Evolutionary conservation across 179 eudicot genomes (phyloP).

Genomic region (Carnegiea gigantea): DNA sequence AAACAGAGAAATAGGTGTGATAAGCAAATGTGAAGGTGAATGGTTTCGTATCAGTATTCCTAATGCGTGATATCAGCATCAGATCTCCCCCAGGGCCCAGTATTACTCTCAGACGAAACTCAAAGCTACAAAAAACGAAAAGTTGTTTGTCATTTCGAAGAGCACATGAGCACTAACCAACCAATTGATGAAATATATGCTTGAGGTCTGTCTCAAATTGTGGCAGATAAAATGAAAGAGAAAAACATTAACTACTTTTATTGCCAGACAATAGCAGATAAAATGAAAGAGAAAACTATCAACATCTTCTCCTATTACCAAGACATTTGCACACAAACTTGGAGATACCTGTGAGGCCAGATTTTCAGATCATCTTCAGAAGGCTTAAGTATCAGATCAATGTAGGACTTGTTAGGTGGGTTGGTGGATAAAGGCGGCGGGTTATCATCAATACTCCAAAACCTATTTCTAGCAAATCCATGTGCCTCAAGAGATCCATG

Average conservation of each 20-base stretch:
- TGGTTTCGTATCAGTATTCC: conserved; percentile 85
- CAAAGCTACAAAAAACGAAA: conserved; percentile 53
- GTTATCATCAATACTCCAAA: conserved; percentile 66
- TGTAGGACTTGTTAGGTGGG: conserved; percentile 50
- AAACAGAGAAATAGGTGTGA: conserved; percentile 93
- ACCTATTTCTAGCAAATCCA: conserved; percentile 95
- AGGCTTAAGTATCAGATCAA: conserved; percentile 84
- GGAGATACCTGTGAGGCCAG: conserved; percentile 81
- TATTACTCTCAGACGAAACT: conserved; percentile 79
- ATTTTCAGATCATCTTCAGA: conserved; percentile 84
- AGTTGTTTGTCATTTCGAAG: conserved; percentile 15
- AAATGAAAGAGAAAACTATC: neutral
- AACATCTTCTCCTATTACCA: neutral
- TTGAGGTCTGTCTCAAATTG: no score
- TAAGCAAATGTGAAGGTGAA: conserved; percentile 91
- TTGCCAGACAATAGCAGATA: no score
- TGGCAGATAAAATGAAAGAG: no score
- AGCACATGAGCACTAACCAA: neutral
- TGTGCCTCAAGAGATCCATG: conserved; percentile 78
- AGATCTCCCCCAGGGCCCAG: conserved; percentile 91
- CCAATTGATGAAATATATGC: no score
- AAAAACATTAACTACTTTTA: no score
- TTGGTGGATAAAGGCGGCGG: conserved; percentile 69
- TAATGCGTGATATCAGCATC: conserved; percentile 82
- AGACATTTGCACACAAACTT: neutral